Percentiles rank a stretch among this genome's conserved stretches.
Conservation (phyloP, 75 land plant species). For the Cryptomeria japonica region DNA sequence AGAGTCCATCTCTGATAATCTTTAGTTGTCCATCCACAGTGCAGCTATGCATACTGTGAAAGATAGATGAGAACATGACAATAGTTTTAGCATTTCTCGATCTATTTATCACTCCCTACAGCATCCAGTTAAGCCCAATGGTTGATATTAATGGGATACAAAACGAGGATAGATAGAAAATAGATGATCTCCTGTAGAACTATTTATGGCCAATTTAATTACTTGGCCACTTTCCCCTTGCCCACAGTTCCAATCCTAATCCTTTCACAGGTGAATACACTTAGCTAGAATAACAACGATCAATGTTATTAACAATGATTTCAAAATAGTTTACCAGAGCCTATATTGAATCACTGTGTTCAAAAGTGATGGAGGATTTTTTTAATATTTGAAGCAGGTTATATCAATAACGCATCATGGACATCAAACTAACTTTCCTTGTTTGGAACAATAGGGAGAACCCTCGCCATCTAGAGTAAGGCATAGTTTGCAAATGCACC, state of each 20-base stretch:
- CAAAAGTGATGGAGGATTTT: neutral
- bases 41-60: neutral
- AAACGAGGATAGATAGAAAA: neutral
- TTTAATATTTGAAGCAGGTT: neutral
- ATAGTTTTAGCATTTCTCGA: neutral
- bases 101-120: neutral
- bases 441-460: neutral
- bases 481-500: neutral
- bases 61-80: neutral
- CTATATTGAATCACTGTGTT: slow-evolving; percentile 4
- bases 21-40: neutral
- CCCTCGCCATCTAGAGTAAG: neutral
- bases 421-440: neutral
- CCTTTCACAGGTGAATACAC: neutral
- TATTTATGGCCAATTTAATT: neutral
- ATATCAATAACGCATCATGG: neutral
- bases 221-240: neutral
- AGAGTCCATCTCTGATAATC: neutral
- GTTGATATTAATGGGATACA: neutral
- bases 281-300: neutral
- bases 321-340: neutral
- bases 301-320: neutral
- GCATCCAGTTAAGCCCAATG: neutral
- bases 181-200: neutral
- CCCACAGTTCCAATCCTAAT: neutral